These are phyloP conservation scores for Aspergillus coremiiformis DNA, from an alignment of 495 filamentous ascomycete species.

Conservation along the genomic window DNA sequence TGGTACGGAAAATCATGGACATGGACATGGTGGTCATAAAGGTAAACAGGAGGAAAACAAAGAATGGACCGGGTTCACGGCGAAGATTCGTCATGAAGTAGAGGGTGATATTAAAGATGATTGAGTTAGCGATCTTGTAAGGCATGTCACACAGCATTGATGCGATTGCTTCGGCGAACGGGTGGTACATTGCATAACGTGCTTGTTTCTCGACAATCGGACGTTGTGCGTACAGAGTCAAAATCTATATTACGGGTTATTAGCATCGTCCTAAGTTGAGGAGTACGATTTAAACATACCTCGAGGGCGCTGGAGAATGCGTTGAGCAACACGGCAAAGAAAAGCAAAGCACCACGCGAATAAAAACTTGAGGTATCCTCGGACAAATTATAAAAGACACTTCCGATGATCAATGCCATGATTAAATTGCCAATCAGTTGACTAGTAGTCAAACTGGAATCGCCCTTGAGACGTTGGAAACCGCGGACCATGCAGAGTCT, in stretches of 20 bases:
- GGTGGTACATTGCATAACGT: slow-evolving; percentile 61
- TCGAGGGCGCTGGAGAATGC: slow-evolving; percentile 80
- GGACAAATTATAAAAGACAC: slow-evolving; percentile 77
- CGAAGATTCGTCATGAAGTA: slow-evolving; percentile 57
- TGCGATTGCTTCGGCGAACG: slow-evolving; percentile 54
- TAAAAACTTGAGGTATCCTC: slow-evolving; percentile 66
- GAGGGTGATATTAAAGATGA: slow-evolving; percentile 51
- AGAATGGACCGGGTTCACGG: slow-evolving; percentile 46
- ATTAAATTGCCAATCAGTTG: slow-evolving; percentile 71
- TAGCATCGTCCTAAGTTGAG: not conserved
- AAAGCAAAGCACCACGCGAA: slow-evolving; percentile 74
- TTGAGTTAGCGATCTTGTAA: slow-evolving; percentile 43
- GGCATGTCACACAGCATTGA: slow-evolving; percentile 57
- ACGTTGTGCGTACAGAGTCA: slow-evolving; percentile 53
- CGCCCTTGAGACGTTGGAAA: slow-evolving; percentile 58
- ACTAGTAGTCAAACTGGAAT: slow-evolving; percentile 66
- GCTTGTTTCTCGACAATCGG: slow-evolving; percentile 64
- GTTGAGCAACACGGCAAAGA: slow-evolving; percentile 89
- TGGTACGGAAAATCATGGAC: slow-evolving; percentile 49
- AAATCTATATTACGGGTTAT: slow-evolving; percentile 44
- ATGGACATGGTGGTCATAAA: slow-evolving; percentile 53
- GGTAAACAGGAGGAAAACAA: slow-evolving; percentile 52
- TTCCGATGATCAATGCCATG: slow-evolving; percentile 79
- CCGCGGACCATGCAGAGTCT: slow-evolving; percentile 44
- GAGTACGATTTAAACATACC: slow-evolving; percentile 27